Evolutionary conservation across 495 filamentous ascomycete species (phyloP).

Genomic region (Neurospora discreta): DNA sequence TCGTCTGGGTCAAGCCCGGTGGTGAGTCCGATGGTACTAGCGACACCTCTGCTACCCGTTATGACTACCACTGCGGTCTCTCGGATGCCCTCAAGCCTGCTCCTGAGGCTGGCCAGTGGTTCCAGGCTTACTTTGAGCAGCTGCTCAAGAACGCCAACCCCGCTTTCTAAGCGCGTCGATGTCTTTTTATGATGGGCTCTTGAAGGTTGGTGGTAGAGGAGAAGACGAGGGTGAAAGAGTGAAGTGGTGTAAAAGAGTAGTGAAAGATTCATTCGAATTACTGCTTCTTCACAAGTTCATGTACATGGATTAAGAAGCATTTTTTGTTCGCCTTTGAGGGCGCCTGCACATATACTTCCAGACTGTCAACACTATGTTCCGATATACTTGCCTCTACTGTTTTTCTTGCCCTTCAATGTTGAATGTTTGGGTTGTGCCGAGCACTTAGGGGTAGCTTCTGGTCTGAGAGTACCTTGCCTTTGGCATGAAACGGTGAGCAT

Average conservation of each 20-base stretch:
- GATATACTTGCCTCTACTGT: neutral
- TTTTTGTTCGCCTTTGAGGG: neutral
- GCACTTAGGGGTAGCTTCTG: neutral
- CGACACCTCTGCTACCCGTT: conserved; percentile 48
- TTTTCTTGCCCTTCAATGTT: neutral
- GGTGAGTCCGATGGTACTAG: conserved; percentile 73
- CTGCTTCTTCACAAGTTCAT: neutral
- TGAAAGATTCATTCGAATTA: neutral
- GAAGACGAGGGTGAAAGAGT: neutral
- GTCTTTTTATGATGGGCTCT: neutral
- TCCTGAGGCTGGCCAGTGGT: conserved; percentile 70
- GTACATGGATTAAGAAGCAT: neutral
- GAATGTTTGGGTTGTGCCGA: neutral
- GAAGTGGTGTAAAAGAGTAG: neutral
- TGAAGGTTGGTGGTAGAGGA: neutral
- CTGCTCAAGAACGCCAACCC: conserved; percentile 59
- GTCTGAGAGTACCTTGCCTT: neutral
- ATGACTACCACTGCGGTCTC: conserved; percentile 60
- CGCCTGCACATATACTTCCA: neutral
- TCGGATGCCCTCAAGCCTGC: conserved; percentile 50
- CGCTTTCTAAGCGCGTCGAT: conserved; percentile 25
- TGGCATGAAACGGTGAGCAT: too few species aligned
- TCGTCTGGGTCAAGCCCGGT: conserved; percentile 80
- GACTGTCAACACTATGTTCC: neutral
- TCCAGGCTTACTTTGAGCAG: conserved; percentile 69